A percentile compares a stretch with the other conserved stretches of the same genome.
These are phyloP conservation scores for Endocarpon pusillum DNA, from an alignment of 495 filamentous ascomycete genomes.

Conservation along the genomic window DNA sequence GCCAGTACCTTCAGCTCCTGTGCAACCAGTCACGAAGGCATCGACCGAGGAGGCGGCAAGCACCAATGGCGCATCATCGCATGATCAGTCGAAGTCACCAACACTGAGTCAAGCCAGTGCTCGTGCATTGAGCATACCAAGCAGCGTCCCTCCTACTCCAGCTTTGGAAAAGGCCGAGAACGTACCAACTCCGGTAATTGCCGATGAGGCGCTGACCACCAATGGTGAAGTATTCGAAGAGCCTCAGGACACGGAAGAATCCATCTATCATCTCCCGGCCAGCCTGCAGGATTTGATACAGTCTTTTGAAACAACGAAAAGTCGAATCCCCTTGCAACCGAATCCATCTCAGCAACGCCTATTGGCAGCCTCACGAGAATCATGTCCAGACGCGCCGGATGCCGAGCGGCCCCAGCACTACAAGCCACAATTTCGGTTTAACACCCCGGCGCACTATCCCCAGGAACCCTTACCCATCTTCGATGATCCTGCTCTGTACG, in stretches of 20 bases:
- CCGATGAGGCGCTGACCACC: conserved; percentile 12
- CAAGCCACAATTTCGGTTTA: conserved; percentile 60
- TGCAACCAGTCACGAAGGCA: conserved; percentile 33
- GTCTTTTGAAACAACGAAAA: conserved; percentile 73
- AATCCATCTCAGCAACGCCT: conserved; percentile 48
- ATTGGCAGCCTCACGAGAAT: conserved; percentile 50
- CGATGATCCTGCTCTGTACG: conserved; percentile 75
- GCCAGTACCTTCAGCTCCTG: conserved; percentile 29
- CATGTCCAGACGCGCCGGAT: conserved; percentile 58
- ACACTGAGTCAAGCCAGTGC: conserved; percentile 25
- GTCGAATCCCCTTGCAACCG: no score
- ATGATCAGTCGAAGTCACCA: conserved; percentile 32
- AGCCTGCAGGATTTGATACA: conserved; percentile 79
- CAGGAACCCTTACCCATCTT: conserved; percentile 81
- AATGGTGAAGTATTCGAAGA: conserved; percentile 21
- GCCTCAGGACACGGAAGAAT: conserved; percentile 38
- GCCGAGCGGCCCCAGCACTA: conserved; percentile 70
- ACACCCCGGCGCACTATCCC: conserved; percentile 72
- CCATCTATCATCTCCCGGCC: conserved; percentile 86
- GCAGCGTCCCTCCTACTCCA: conserved; percentile 25
- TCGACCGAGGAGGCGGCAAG: conserved; percentile 19
- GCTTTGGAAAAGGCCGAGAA: conserved; percentile 27
- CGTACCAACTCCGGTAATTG: conserved; percentile 4
- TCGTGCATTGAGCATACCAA: conserved; percentile 14
- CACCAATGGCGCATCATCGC: conserved; percentile 19